A percentile compares a stretch with the other conserved stretches of the same genome.
phyloP scores from a whole-genome alignment of 2,329 filamentous ascomycete species.

The Aspergillus uvarum region DNA sequence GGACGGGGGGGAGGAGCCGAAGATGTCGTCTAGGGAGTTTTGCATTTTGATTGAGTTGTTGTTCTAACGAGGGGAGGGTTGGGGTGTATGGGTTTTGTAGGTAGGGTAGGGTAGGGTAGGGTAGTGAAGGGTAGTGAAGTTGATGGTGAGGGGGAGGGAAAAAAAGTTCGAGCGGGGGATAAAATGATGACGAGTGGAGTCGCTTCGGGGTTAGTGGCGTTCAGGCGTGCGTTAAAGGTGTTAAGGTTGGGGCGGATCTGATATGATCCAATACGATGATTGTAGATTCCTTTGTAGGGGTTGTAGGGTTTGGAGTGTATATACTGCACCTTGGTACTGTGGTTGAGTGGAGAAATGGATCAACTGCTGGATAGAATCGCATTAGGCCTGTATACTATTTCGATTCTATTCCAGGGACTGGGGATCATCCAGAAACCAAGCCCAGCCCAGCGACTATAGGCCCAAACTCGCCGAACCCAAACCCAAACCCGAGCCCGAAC shows the following conservation, averaged over 20 bases:
- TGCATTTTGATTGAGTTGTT: conserved; percentile 10
- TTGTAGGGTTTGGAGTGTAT: no score
- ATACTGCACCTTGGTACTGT: no score
- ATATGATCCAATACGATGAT: no score
- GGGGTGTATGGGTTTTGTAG: not conserved
- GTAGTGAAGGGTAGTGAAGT: no score
- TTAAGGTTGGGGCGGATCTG: no score
- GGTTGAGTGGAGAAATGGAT: no score
- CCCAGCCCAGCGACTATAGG: not conserved
- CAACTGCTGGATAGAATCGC: no score
- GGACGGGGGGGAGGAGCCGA: conserved; percentile 39
- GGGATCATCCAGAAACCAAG: no score
- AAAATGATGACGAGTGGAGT: not conserved
- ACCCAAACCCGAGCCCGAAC: not conserved
- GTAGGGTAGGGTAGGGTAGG: not conserved
- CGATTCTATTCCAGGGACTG: no score
- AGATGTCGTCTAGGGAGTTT: conserved; percentile 42
- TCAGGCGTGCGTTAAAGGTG: no score
- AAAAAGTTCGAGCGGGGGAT: not conserved
- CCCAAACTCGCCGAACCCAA: not conserved
- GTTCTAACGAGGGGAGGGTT: not conserved
- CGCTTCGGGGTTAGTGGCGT: not conserved
- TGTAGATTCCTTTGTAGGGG: no score
- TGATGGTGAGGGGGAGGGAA: not conserved
- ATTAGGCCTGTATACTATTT: no score